A percentile compares a stretch with the other conserved stretches of the same genome.
These are phyloP conservation scores for Penicillium simplicissimum DNA, from an alignment of 495 filamentous ascomycete species.

Conservation along the genomic window DNA sequence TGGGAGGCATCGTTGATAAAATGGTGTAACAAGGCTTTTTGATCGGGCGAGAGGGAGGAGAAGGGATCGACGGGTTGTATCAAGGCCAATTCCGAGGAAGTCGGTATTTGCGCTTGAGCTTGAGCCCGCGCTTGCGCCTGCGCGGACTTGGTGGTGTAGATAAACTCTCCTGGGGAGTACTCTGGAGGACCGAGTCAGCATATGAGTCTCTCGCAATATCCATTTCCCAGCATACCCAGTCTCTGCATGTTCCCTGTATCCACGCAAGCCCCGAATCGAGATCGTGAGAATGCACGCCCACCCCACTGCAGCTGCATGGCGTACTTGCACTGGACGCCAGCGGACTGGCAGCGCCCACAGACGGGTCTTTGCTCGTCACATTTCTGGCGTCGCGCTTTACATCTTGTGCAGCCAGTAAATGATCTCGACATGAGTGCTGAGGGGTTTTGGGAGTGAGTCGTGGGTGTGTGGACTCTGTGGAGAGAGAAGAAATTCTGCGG, in stretches of 20 bases:
- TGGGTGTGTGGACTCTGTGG: constrained; percentile 2
- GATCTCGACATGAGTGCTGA: constrained; percentile 47
- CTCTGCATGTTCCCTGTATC: constrained; percentile 45
- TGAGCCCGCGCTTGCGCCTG: constrained; percentile 10
- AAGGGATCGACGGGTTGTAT: constrained; percentile 43
- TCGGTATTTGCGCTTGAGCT: constrained; percentile 8
- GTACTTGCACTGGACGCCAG: constrained; percentile 39
- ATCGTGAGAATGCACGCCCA: constrained; percentile 46
- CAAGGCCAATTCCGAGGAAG: constrained; percentile 31
- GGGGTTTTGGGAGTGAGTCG: constrained; percentile 9
- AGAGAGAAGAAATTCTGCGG: constrained; percentile 29
- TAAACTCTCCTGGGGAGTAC: constrained; percentile 51
- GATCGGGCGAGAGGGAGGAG: constrained; percentile 39
- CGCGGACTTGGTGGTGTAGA: constrained; percentile 43
- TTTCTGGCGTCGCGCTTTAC: constrained; percentile 49
- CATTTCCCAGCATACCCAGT: constrained; percentile 31
- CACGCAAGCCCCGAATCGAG: constrained; percentile 48
- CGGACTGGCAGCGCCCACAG: constrained; percentile 41
- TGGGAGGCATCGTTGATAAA: constrained; percentile 50
- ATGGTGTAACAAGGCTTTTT: constrained; percentile 46
- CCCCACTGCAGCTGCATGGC: constrained; percentile 45
- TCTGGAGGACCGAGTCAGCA: constrained; percentile 25
- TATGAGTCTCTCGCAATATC: background rate
- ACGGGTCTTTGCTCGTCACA: constrained; percentile 44
- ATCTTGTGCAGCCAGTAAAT: constrained; percentile 48